Base-by-base conservation (phyloP, 768 basidiomycete genomes). In the Phaeotremella skinneri region DNA sequence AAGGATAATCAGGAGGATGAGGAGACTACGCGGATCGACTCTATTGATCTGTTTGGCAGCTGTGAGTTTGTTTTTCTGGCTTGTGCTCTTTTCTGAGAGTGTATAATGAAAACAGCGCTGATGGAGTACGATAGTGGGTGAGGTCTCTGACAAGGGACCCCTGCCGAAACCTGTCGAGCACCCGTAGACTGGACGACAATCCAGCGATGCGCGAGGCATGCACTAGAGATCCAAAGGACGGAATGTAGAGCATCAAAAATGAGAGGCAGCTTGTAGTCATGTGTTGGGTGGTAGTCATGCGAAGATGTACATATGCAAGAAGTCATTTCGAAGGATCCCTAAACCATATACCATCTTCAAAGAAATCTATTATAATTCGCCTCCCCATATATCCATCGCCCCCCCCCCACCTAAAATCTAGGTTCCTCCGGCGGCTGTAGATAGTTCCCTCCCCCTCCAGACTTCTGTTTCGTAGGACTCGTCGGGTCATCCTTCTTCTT, bases 1-100 rank as follows among this genome's bases (percentile, higher is more conserved):
- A 72, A 74, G 58, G 63, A 65, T 39, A 78, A 78, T 62, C 71
- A 75, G 55, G 76, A 68, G 31, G 77, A 76, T 49, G 77, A 77
- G 53, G 77, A 78, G 59, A 73, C 73, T 27, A 78, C 75, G 16
- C 63, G 76, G 54, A 72, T 78, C 32, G 75, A 76, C 48, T 74
- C 72, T 25, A 66, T 78, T 37, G 75, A 78, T 50, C 50, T 77
- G n/a, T 77, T 71, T 48, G 77, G 77, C 13, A 70, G 65, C 2
- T 51, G 75, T 76, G 59, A 61, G 73, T 45, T 55, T 53, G 13
- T 11, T 32, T 21, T 6, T 34, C 14, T 26, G 16, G 16, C 2
- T 20, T 17, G 32, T 25, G 29, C 3, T 1, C 13, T 16, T 17
- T 16, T 7, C 13, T 26, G 54, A 17, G 13, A 16, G 30, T 2